Evolutionary conservation across 2,329 filamentous ascomycete species (phyloP).

Genomic region (Fusarium hainanense): DNA sequence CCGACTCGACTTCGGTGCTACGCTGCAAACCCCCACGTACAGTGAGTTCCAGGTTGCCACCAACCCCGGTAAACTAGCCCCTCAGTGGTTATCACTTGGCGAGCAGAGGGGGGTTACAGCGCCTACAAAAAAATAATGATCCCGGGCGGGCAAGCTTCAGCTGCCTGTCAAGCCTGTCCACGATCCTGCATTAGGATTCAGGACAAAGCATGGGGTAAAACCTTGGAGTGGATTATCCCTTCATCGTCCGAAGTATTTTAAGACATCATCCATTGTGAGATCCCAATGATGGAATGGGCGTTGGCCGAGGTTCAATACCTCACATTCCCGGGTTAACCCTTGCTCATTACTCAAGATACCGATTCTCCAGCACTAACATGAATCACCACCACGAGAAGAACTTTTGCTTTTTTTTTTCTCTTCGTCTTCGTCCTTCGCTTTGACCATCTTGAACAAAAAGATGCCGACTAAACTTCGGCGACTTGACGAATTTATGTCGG

Average conservation of each 20-base stretch:
- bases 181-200: background rate
- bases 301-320: constrained; percentile 27
- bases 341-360: constrained; percentile 11
- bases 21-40: constrained; percentile 20
- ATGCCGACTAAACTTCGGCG: background rate
- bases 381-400: background rate
- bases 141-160: constrained; percentile 1
- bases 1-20: constrained; percentile 17
- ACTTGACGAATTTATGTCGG: background rate
- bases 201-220: background rate
- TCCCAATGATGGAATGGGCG: constrained; percentile 15
- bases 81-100: constrained; percentile 23
- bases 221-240: background rate
- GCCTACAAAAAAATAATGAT: background rate
- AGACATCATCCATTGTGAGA: constrained; percentile 8
- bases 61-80: background rate
- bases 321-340: constrained; percentile 14
- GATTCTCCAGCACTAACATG: constrained; percentile 6
- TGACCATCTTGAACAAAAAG: background rate
- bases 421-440: background rate
- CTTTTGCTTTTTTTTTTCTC: background rate
- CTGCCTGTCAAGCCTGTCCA: background rate
- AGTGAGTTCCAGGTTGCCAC: constrained; percentile 5
- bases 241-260: background rate
- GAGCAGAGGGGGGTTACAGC: background rate